Evolutionary conservation across 208 protist genomes (phyloP).

Genomic region (Blastocrithidia nonstop): DNA sequence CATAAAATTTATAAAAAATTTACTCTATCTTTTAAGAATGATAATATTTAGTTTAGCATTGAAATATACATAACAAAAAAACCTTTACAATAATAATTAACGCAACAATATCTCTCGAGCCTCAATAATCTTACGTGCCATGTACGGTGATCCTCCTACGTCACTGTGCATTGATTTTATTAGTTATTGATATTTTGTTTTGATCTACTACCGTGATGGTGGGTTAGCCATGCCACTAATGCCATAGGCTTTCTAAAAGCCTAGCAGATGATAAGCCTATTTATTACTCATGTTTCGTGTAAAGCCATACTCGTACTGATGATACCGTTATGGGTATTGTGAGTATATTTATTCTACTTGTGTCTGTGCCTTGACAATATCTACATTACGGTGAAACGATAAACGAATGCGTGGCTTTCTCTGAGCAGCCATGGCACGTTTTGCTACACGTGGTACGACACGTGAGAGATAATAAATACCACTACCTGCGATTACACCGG

Average conservation of each 20-base stretch:
- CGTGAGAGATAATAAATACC: constrained; percentile 32
- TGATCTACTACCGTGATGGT: constrained; percentile 39
- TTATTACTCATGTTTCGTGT: constrained; percentile 30
- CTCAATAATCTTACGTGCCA: constrained; percentile 74
- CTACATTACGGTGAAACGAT: no score
- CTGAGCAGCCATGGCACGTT: constrained; percentile 15
- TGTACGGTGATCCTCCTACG: constrained; percentile 43
- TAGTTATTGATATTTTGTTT: constrained; percentile 35
- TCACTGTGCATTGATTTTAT: constrained; percentile 74
- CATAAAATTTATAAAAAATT: background rate
- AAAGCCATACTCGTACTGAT: constrained; percentile 51
- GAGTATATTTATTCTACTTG: no score
- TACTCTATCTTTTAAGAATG: background rate
- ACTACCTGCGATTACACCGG: constrained; percentile 21
- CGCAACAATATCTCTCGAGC: constrained; percentile 33
- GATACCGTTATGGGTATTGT: no score
- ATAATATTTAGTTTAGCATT: no score
- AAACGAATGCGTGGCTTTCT: background rate
- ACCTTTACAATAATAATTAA: no score
- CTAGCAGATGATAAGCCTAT: constrained; percentile 56
- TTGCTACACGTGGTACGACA: constrained; percentile 31
- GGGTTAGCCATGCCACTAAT: constrained; percentile 10
- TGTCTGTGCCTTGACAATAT: no score
- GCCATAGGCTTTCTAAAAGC: constrained; percentile 34
- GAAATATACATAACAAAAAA: no score